These are phyloP conservation scores for Paradendryphiella salina DNA, from an alignment of 2,329 filamentous ascomycete species.

Conservation along the genomic window DNA sequence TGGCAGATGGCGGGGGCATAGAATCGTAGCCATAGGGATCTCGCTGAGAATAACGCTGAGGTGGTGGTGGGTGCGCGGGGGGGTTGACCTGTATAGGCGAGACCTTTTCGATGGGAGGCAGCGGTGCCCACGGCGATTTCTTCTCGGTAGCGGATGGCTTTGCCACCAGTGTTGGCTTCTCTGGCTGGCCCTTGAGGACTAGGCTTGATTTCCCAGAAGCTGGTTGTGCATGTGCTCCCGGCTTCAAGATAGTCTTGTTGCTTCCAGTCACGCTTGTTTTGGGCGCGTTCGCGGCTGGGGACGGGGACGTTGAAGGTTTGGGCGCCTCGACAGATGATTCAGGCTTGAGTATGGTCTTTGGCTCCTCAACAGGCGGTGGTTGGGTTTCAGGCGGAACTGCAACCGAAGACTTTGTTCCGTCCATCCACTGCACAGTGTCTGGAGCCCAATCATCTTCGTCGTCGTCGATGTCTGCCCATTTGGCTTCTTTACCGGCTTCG, in stretches of 20 bases:
- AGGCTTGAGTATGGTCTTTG: slow-evolving; percentile 30
- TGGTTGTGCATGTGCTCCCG: slow-evolving; percentile 46
- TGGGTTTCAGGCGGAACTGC: slow-evolving; percentile 56
- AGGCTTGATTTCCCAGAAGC: slow-evolving; percentile 55
- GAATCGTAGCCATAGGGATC: slow-evolving; percentile 62
- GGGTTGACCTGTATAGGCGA: slow-evolving; percentile 68
- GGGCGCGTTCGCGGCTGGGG: slow-evolving; percentile 33
- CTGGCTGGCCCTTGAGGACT: slow-evolving; percentile 67
- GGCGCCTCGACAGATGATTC: slow-evolving; percentile 47
- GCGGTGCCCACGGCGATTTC: slow-evolving; percentile 88
- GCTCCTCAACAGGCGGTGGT: slow-evolving; percentile 35
- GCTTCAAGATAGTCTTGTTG: slow-evolving; percentile 56
- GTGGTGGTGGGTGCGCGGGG: slow-evolving; percentile 48
- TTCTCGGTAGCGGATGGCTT: slow-evolving; percentile 72
- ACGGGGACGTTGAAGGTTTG: slow-evolving; percentile 26
- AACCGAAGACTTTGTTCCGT: slow-evolving; percentile 80
- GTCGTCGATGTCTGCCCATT: slow-evolving; percentile 89
- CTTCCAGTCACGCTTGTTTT: slow-evolving; percentile 44
- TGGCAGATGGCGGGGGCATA: slow-evolving; percentile 60
- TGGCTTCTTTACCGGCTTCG: slow-evolving; percentile 71
- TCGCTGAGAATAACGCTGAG: slow-evolving; percentile 56
- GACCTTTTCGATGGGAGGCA: slow-evolving; percentile 83
- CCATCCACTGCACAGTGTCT: slow-evolving; percentile 83
- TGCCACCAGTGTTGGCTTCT: slow-evolving; percentile 72
- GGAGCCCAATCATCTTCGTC: slow-evolving; percentile 87